These are phyloP conservation scores for Scolecobasidium constrictum DNA, from an alignment of 2,329 filamentous ascomycete species.

Conservation along the genomic window DNA sequence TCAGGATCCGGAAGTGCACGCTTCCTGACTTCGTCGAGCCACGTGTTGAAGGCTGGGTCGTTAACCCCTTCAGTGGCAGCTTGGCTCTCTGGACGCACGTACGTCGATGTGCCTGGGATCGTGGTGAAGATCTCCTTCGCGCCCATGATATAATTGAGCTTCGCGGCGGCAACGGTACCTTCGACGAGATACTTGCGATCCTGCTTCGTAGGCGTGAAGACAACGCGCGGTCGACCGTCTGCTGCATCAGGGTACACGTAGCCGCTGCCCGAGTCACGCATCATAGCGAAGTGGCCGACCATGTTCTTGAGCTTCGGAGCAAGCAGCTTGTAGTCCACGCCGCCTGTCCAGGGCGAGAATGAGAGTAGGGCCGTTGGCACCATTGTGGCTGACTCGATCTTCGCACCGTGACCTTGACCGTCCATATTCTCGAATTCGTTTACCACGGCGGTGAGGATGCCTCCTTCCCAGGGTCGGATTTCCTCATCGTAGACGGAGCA, in stretches of 20 bases:
- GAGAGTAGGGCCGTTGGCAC: conserved; percentile 55
- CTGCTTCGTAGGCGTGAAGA: conserved; percentile 59
- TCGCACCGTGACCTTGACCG: conserved; percentile 66
- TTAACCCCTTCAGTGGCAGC: conserved; percentile 17
- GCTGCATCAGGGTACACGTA: conserved; percentile 60
- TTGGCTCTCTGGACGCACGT: conserved; percentile 34
- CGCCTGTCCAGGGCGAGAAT: conserved; percentile 54
- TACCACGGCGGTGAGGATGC: conserved; percentile 70
- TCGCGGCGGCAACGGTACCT: conserved; percentile 59
- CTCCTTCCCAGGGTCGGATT: conserved; percentile 52
- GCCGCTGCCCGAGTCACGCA: conserved; percentile 62
- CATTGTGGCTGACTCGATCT: conserved; percentile 70
- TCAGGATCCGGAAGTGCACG: conserved; percentile 38
- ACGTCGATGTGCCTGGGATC: conserved; percentile 53
- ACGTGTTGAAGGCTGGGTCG: conserved; percentile 49
- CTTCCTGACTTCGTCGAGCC: conserved; percentile 45
- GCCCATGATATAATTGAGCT: conserved; percentile 67
- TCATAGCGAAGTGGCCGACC: conserved; percentile 61
- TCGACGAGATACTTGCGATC: conserved; percentile 64
- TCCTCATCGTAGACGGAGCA: conserved; percentile 59
- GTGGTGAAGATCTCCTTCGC: conserved; percentile 67
- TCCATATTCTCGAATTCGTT: conserved; percentile 74
- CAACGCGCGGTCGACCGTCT: conserved; percentile 53
- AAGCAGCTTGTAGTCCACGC: conserved; percentile 61
- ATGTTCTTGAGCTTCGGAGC: conserved; percentile 58